These are phyloP conservation scores for Diutina catenulata DNA, from an alignment of 1,139 yeast genomes.

Conservation along the genomic window DNA sequence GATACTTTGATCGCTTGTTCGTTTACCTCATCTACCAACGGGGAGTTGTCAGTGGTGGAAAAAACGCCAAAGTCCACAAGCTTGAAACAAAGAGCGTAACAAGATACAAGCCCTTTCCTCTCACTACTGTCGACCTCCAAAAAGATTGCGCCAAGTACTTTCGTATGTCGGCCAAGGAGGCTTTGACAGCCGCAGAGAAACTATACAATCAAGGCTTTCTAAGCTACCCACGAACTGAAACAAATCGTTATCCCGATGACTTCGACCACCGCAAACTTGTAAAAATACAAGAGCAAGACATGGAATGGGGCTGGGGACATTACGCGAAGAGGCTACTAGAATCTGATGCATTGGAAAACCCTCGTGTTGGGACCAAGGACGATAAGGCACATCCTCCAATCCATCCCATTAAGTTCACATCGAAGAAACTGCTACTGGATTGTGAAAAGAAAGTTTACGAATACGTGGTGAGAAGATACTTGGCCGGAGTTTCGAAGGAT, in stretches of 20 bases:
- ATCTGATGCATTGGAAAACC: conserved; percentile 34
- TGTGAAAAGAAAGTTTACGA: conserved; percentile 72
- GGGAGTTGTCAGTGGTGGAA: conserved; percentile 31
- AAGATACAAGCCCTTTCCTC: conserved; percentile 75
- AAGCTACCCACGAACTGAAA: conserved; percentile 96
- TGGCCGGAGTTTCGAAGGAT: conserved; percentile 88
- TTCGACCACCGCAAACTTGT: conserved; percentile 61
- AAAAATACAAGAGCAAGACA: conserved; percentile 42
- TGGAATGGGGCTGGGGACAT: conserved; percentile 38
- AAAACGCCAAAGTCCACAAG: conserved; percentile 30
- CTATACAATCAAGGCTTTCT: conserved; percentile 77
- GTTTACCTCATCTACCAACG: conserved; percentile 48
- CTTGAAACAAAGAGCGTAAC: conserved; percentile 41
- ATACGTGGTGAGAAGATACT: conserved; percentile 72
- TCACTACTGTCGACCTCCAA: conserved; percentile 93
- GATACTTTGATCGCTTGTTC: conserved; percentile 60
- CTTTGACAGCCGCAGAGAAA: conserved; percentile 77
- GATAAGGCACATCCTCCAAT: conserved; percentile 99
- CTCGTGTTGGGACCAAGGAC: conserved; percentile 72
- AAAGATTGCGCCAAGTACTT: conserved; percentile 70
- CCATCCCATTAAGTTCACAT: conserved; percentile 62
- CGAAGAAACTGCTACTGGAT: conserved; percentile 21
- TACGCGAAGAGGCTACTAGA: conserved; percentile 25
- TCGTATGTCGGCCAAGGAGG: conserved; percentile 69
- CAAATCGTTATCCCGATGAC: conserved; percentile 68